Base-by-base conservation (phyloP, 2,329 filamentous ascomycete species). In the Ceratocystiopsis brevicomis region DNA sequence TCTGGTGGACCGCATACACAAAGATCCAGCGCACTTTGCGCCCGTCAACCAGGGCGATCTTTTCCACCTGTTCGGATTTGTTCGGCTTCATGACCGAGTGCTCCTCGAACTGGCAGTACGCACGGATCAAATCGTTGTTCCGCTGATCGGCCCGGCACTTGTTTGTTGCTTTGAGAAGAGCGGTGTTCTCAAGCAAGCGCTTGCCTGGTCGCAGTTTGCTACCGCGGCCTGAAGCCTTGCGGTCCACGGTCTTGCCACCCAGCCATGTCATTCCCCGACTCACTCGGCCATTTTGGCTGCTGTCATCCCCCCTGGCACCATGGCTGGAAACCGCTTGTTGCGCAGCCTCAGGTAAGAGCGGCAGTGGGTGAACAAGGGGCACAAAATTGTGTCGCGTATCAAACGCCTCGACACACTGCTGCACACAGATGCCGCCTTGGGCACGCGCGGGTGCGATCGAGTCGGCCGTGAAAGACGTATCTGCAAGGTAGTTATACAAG, bases 11-110 rank as follows among this genome's bases (percentile, higher is more conserved):
- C 16, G 75, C 69, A 52, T 88, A 88, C 8, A 88, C 68, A 34
- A 87, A 55, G 30, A 87, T 71, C 82, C 82, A 90, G 36, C 82
- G 69, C 15, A 86, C 71, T 57, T 85, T 87, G 37, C 83, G 73
- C 1, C 74, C 80, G 49, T 88, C 82, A 10, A 68, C 63, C 12
- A 74, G 60, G 0, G 71, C 68, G 1, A 78, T 55, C 52, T 72
- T 76, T 34, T 75, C 71, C 6, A 56, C 47, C 45, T 71, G 73
- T 45, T 78, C 71, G 1, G 62, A 60, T 47, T 69, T 75, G 17
- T 63, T 60, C 2, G 68, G 64, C 0, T 60, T 58, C 40, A 66
- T 58, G 17, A 69, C 56, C 9, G 64, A 66, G 8, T 73, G 67
- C 42, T 74, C 70, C 53, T 90, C 83, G 44, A 87, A 88, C 3